Conservation (phyloP, 139 green algal species). For the Zygnema cylindricum region DNA sequence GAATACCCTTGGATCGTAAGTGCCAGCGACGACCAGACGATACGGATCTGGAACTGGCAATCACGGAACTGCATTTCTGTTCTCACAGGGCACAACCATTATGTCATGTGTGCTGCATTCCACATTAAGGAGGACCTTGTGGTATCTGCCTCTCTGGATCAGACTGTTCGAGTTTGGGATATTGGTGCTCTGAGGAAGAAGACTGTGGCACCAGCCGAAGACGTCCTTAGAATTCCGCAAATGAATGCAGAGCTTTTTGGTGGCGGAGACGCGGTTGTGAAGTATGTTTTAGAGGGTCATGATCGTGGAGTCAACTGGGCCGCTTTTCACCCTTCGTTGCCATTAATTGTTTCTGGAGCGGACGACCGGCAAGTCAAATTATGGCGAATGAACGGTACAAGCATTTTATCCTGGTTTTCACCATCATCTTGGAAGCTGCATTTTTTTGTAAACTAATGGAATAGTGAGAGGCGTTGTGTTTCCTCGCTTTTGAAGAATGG, state of each 20-base stretch:
- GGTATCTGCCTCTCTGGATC: conserved; percentile 92
- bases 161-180: conserved; percentile 98
- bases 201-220: conserved; percentile 83
- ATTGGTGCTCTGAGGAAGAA: conserved; percentile 96
- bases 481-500: conserved; percentile 11
- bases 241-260: conserved; percentile 98
- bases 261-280: conserved; percentile 94
- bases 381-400: conserved; percentile 94
- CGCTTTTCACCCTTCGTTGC: conserved; percentile 95
- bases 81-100: conserved; percentile 99
- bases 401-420: too few relatives aligned
- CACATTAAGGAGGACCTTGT: conserved; percentile 95
- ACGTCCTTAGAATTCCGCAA: conserved; percentile 81
- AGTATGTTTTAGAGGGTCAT: conserved; percentile 99
- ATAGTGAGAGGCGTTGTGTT: not conserved
- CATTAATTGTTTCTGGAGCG: conserved; percentile 97
- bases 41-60: conserved; percentile 99
- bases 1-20: conserved; percentile 98
- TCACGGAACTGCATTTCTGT: conserved; percentile 92
- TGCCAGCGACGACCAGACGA: conserved; percentile 96
- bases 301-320: conserved; percentile 99
- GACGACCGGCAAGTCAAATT: conserved; percentile 99
- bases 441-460: not conserved
- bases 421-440: conserved; percentile 62
- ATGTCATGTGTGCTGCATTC: conserved; percentile 99